Evolutionary conservation across 371 early-diverging fungal species (phyloP), one percentile per base, ranked within the genome.

Genomic region (Caulochytrium protostelioides): DNA sequence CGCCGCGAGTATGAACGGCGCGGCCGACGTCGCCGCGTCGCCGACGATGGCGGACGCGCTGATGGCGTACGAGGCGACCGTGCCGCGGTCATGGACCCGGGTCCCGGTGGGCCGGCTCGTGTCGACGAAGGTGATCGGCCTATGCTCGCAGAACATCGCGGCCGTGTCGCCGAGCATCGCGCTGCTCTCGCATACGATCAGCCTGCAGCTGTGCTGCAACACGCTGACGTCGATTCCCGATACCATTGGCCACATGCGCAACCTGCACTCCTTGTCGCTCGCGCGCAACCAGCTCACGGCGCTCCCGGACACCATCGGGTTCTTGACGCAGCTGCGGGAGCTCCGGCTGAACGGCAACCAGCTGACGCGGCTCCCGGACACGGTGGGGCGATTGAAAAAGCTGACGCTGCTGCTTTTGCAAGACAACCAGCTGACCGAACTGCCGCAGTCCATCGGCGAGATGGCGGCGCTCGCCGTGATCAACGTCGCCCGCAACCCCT

Each of bases 241-340:
- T 6, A 68, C 69, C 34, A 70, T 79, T n/a, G 72, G 70, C 6
- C 52, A 67, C 28, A 43, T 77, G 32, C 56, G 52, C 22, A 62
- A 66, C 36, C 56, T 84, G 24, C 55, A 62, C 13, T 45, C 58
- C 0, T 57, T 82, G 10, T 69, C 71, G 32, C 43, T 84, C 5
- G 60, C 73, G 22, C 58, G 68, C 32, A 84, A 82, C 48, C 56
- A 55, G 5, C 45, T 84, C 1, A 43, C 29, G 6, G 15, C 22
- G 6, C 41, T 78, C 1, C 87, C 87, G 1, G 71, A 70, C 12
- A 69, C 78, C 1, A 62, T 87, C 30, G 62, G 70, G 15, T 44
- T 57, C 20, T 65, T 83, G 2, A 43, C 63, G 5, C 65, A 70
- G 27, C 59, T 87, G 6, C 59, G 55, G 9, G 78, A 76, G 16